Conservation (phyloP, 108 stramenopile species). For the Schizochytrium sp. region DNA sequence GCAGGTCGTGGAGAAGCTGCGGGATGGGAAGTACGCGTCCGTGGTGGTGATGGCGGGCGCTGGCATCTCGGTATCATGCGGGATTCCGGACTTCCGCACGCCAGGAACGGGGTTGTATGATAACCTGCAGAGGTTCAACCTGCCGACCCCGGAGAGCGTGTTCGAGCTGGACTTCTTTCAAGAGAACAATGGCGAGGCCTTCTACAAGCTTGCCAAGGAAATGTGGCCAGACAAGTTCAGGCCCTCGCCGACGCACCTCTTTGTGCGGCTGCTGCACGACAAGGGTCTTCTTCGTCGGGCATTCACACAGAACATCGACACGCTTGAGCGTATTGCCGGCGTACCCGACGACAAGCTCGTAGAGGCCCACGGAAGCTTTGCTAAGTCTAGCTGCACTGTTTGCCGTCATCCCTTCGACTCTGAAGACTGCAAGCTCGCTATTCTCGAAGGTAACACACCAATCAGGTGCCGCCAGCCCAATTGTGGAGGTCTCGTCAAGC, state of each 20-base stretch:
- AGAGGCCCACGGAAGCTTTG: constrained; percentile 91
- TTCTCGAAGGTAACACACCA: background rate
- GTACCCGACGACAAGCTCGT: constrained; percentile 83
- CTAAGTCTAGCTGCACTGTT: constrained; percentile 54
- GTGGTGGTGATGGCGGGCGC: constrained; percentile 72
- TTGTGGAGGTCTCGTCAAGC: constrained; percentile 81
- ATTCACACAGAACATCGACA: constrained; percentile 94
- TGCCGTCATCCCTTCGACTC: constrained; percentile 55
- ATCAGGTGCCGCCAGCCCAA: background rate
- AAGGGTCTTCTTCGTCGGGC: constrained; percentile 82
- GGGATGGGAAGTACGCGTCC: constrained; percentile 19
- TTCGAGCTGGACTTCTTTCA: constrained; percentile 88
- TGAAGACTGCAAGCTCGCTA: background rate
- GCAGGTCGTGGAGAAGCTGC: constrained; percentile 23
- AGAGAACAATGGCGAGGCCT: constrained; percentile 66
- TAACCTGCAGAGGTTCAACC: constrained; percentile 87
- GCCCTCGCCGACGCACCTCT: constrained; percentile 91
- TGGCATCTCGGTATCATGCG: constrained; percentile 83
- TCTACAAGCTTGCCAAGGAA: constrained; percentile 72
- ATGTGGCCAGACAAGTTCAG: constrained; percentile 86
- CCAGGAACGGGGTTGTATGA: constrained; percentile 90
- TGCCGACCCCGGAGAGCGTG: constrained; percentile 90
- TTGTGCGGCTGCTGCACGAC: constrained; percentile 83
- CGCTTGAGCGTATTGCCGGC: constrained; percentile 86
- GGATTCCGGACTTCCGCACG: constrained; percentile 94